phyloP scores from a whole-genome alignment of 2,329 filamentous ascomycete genomes.

The Beauveria rudraprayagi region DNA sequence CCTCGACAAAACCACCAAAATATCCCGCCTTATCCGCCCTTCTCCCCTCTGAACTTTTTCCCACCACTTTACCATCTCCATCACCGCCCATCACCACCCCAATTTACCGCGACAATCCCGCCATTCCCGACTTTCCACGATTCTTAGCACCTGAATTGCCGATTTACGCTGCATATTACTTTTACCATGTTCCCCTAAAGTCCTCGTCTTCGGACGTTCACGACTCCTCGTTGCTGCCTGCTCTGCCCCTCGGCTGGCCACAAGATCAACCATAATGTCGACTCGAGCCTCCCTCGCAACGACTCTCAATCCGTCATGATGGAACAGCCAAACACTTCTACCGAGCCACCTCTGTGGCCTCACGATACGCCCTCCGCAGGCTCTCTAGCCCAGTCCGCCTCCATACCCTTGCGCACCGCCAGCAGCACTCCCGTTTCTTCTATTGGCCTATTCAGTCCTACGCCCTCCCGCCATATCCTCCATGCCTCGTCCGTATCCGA shows the following conservation, averaged over 20 bases:
- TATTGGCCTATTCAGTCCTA: conserved; percentile 53
- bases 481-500: conserved; percentile 40
- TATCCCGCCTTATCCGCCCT: conserved; percentile 7
- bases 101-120: background rate
- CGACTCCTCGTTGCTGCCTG: conserved; percentile 1
- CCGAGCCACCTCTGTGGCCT: conserved; percentile 2
- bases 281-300: conserved; percentile 9
- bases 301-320: conserved; percentile 13
- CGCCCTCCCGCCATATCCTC: conserved; percentile 32
- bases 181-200: conserved; percentile 5
- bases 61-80: background rate
- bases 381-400: conserved; percentile 25
- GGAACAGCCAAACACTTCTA: conserved; percentile 12
- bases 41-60: conserved; percentile 5
- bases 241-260: conserved; percentile 4
- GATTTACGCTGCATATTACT: background rate
- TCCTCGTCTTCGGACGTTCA: conserved; percentile 10
- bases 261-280: conserved; percentile 9
- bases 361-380: background rate
- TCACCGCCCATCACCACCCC: background rate
- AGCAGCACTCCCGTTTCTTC: conserved; percentile 53
- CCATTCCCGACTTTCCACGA: background rate
- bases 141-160: background rate
- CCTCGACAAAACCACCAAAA: conserved; percentile 8
- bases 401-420: conserved; percentile 39